Evolutionary conservation across 805 yeast genomes (phyloP).

Genomic region (Candida suzukii): DNA sequence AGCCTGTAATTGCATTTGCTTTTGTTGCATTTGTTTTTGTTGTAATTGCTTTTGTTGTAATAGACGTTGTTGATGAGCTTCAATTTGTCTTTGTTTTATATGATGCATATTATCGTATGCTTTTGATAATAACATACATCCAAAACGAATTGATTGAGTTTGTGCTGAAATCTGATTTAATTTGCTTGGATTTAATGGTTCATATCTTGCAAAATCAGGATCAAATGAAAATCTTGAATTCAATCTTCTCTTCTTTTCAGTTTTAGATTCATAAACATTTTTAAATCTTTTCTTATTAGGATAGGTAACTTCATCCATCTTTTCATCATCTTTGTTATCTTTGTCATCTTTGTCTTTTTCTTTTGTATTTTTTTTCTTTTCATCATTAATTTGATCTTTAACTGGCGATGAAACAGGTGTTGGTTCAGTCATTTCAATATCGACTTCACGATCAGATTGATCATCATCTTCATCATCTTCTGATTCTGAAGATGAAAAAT

Average conservation of each 20-base stretch:
- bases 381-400: not conserved
- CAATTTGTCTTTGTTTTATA: conserved; percentile 61
- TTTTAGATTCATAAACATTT: conserved; percentile 28
- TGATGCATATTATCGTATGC: conserved; percentile 80
- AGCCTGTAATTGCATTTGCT: conserved; percentile 23
- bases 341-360: not conserved
- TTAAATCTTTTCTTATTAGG: conserved; percentile 10
- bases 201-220: conserved; percentile 31
- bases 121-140: conserved; percentile 83
- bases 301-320: not conserved
- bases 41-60: conserved; percentile 21
- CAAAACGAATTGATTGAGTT: conserved; percentile 86
- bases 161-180: conserved; percentile 77
- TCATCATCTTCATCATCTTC: conserved; percentile 17
- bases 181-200: conserved; percentile 73
- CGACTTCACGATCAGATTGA: conserved; percentile 36
- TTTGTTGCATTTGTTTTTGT: conserved; percentile 30
- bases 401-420: conserved; percentile 8
- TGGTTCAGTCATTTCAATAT: conserved; percentile 42
- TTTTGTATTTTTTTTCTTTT: not conserved
- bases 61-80: conserved; percentile 27
- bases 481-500: conserved; percentile 27
- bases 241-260: conserved; percentile 30
- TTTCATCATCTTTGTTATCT: not conserved
- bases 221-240: conserved; percentile 47